Evolutionary conservation across 164 flowering plant species (phyloP), one percentile per base, ranked within the genome.

Genomic region (Vitis rotundifolia): DNA sequence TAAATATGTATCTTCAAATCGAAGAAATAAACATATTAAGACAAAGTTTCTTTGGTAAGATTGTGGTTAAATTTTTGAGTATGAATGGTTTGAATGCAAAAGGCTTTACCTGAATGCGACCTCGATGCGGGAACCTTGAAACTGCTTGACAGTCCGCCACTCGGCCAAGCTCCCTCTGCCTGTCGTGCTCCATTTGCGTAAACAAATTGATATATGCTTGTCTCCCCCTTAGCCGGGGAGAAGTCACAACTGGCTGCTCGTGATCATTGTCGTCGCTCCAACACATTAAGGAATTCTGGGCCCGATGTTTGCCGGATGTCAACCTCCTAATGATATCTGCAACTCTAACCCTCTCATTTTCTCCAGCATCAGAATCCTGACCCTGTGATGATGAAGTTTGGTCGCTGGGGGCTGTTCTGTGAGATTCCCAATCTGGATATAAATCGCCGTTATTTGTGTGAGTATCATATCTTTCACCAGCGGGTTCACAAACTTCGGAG

Each of bases 71-170:
- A 22, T 22, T 22, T 22, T 22, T 22, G 26, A 2, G 26, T 22
- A 22, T 22, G 26, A 22, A 22, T 22, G 26, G 26, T 22, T 22
- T 22, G 26, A 22, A 22, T 22, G 26, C 26, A 22, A 22, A 22
- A 22, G 2, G 26, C 15, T 26, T 54, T 10, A 91, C 98, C 94
- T 91, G 94, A 84, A 93, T 83, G 49, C 91, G 92, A 16, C 91
- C 90, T 37, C 88, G 76, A 2, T 91, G 93, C 0, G 92, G 16
- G 69, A 93, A 93, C 11, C 66, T 77, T 10, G 98, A 86, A 60
- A 93, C 98, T 0, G 85, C 74, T 59, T 70, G 83, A 26, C 81
- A 81, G 22, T 85, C 89, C 0, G 44, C 84, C 47, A 93, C 66
- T 7, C 68, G 51, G 5, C 61, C 70, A n/a, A 93, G 84, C 77